Evolutionary conservation across 2,329 filamentous ascomycete genomes (phyloP).

Genomic region (Rutstroemia sp.): DNA sequence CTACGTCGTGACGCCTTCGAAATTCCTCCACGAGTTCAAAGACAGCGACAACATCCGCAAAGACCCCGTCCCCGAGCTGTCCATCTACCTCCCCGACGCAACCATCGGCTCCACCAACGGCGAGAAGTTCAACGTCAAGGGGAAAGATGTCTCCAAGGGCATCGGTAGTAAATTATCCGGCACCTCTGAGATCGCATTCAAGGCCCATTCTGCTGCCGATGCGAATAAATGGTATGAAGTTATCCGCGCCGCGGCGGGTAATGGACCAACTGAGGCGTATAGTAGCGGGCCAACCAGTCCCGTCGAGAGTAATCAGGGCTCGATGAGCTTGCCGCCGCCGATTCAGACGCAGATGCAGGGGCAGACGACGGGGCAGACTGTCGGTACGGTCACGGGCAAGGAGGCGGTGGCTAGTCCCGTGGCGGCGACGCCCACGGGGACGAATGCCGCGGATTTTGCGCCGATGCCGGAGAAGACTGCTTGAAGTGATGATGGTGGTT

Average conservation of each 20-base stretch:
- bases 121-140: slow-evolving; percentile 89
- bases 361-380: slow-evolving; percentile 13
- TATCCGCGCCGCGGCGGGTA: slow-evolving; percentile 37
- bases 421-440: slow-evolving; percentile 8
- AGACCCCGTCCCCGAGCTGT: slow-evolving; percentile 78
- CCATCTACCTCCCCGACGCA: slow-evolving; percentile 88
- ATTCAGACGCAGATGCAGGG: slow-evolving; percentile 13
- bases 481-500: background rate
- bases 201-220: slow-evolving; percentile 73
- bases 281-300: slow-evolving; percentile 20
- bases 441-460: background rate
- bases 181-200: slow-evolving; percentile 75
- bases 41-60: slow-evolving; percentile 67
- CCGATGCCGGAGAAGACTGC: background rate
- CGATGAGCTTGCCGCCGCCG: slow-evolving; percentile 16
- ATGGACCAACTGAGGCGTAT: slow-evolving; percentile 11
- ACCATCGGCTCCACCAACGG: slow-evolving; percentile 63
- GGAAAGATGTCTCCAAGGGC: slow-evolving; percentile 81
- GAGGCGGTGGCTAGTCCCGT: slow-evolving; percentile 22
- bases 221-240: slow-evolving; percentile 80
- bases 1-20: slow-evolving; percentile 83
- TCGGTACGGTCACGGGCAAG: slow-evolving; percentile 18
- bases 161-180: slow-evolving; percentile 76
- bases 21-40: slow-evolving; percentile 94
- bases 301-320: slow-evolving; percentile 6